Evolutionary conservation across 23 red algal species (phyloP).

Genomic region (Gracilaria gracilis): DNA sequence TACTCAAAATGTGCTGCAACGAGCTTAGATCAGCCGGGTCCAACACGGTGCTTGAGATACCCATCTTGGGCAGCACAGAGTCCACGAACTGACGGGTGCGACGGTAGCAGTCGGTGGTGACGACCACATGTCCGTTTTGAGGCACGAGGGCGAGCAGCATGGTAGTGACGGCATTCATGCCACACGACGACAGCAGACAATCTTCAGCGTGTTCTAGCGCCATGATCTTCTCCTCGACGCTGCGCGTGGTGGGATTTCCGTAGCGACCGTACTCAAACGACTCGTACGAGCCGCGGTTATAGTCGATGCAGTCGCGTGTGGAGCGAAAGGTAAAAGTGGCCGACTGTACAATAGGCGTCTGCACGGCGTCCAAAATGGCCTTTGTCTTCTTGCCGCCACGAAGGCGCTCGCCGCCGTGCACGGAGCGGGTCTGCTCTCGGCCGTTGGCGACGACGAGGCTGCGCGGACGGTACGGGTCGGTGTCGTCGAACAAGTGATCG

Average conservation of each 20-base stretch:
- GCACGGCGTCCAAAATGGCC: slow-evolving; percentile 87
- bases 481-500: background rate
- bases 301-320: slow-evolving; percentile 91
- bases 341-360: slow-evolving; percentile 89
- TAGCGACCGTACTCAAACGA: slow-evolving; percentile 99
- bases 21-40: slow-evolving; percentile 82
- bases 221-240: slow-evolving; percentile 97
- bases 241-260: slow-evolving; percentile 93
- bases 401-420: slow-evolving; percentile 95
- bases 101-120: slow-evolving; percentile 98
- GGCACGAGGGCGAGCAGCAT: slow-evolving; percentile 95
- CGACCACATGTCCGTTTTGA: slow-evolving; percentile 82
- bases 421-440: slow-evolving; percentile 74
- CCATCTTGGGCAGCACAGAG: slow-evolving; percentile 92
- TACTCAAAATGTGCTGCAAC: slow-evolving; percentile 57
- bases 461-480: background rate
- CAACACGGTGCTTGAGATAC: slow-evolving; percentile 79
- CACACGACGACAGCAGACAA: slow-evolving; percentile 86
- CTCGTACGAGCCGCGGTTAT: slow-evolving; percentile 91
- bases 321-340: slow-evolving; percentile 96
- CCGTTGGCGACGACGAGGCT: background rate
- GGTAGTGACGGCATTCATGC: slow-evolving; percentile 98
- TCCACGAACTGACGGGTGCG: slow-evolving; percentile 96
- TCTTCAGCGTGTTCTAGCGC: slow-evolving; percentile 89
- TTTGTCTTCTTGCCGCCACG: slow-evolving; percentile 81